Evolutionary conservation across 441 rosid genomes (phyloP).

Genomic region (Eutrema salsugineum): DNA sequence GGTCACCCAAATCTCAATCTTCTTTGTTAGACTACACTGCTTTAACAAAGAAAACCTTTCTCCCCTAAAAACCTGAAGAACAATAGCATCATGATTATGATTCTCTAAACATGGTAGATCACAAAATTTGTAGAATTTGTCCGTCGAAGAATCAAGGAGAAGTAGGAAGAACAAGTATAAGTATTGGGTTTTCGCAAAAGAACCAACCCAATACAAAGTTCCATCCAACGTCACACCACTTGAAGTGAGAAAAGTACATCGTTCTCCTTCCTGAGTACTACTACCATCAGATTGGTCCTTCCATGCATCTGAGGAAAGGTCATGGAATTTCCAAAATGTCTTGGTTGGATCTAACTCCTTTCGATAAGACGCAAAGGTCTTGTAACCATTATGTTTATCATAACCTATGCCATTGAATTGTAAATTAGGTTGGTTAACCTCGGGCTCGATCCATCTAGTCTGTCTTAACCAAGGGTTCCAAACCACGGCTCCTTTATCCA

Average conservation of each 20-base stretch:
- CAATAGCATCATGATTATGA: not conserved
- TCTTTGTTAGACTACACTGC: not conserved
- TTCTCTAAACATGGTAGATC: not conserved
- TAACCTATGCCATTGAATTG: not conserved
- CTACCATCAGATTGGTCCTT: not conserved
- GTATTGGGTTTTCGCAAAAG: no score
- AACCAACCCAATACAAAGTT: not conserved
- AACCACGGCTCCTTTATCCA: not conserved
- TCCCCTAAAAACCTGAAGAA: not conserved
- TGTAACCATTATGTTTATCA: not conserved
- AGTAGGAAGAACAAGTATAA: not conserved
- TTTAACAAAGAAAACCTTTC: not conserved
- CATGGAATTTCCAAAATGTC: not conserved
- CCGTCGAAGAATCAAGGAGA: not conserved
- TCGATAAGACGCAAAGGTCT: not conserved
- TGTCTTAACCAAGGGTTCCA: constrained; percentile 11
- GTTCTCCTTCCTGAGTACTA: not conserved
- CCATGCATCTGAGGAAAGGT: not conserved
- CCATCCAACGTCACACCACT: not conserved
- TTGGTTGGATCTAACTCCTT: not conserved
- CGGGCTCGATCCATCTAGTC: not conserved
- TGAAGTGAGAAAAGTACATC: not conserved
- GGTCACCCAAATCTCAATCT: constrained; percentile 16
- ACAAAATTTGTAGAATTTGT: not conserved
- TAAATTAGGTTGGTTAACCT: not conserved